phyloP scores from a whole-genome alignment of 2,329 filamentous ascomycete species.

The Xylaria sp. region DNA sequence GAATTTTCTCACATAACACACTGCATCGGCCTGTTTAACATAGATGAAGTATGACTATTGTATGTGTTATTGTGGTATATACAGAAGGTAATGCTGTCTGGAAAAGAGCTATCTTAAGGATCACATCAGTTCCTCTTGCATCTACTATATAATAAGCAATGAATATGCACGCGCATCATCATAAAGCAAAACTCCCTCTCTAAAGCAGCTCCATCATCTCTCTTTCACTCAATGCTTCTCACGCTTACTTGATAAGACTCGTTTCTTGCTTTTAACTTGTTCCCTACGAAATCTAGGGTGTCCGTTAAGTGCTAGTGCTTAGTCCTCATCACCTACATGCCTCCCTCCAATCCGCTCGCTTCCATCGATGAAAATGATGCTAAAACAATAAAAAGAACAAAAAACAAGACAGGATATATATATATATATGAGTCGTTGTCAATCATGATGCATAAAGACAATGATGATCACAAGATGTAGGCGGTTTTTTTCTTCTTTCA shows the following conservation, averaged over 20 bases:
- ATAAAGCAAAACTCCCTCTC: background rate
- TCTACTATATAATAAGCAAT: background rate
- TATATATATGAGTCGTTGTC: conserved; percentile 1
- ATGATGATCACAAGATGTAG: background rate
- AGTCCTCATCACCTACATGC: too few relatives aligned
- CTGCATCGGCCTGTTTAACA: background rate
- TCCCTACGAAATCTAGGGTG: background rate
- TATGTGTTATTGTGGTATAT: conserved; percentile 11
- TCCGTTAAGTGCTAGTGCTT: background rate
- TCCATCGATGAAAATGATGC: background rate
- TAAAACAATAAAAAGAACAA: background rate
- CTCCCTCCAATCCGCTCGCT: background rate
- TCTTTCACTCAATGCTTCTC: too few relatives aligned
- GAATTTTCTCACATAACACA: background rate
- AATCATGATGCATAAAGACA: conserved; percentile 20
- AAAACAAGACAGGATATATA: conserved; percentile 5
- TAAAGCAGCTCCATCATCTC: background rate
- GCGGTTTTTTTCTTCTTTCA: background rate
- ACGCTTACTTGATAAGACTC: background rate
- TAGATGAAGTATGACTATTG: background rate
- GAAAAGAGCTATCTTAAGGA: background rate
- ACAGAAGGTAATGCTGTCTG: background rate
- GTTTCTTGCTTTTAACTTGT: background rate
- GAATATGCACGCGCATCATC: background rate
- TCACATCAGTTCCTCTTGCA: background rate